Evolutionary conservation across 768 basidiomycete genomes (phyloP).

Genomic region (Sarcomyxa edulis): DNA sequence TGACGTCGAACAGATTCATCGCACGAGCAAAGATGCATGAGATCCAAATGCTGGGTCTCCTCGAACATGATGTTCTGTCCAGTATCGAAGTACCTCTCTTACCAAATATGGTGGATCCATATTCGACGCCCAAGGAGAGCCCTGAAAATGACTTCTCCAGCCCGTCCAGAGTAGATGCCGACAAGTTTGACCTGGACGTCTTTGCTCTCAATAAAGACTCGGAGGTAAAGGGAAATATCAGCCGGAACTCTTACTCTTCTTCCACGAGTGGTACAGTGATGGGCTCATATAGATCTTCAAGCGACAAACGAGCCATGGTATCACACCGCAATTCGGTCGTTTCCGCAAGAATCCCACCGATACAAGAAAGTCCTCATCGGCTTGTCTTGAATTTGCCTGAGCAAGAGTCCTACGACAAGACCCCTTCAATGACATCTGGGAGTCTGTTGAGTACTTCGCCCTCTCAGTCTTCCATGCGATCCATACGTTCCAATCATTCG

Average conservation of each 20-base stretch:
- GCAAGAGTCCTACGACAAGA: constrained; percentile 24
- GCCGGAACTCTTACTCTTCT: constrained; percentile 36
- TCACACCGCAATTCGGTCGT: constrained; percentile 47
- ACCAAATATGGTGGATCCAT: constrained; percentile 34
- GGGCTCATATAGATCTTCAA: constrained; percentile 27
- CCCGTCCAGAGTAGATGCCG: constrained; percentile 52
- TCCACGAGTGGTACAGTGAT: constrained; percentile 30
- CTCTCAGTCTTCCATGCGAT: constrained; percentile 63
- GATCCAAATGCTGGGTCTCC: constrained; percentile 88
- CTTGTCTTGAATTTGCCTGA: constrained; percentile 47
- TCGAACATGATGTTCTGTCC: constrained; percentile 88
- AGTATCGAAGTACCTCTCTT: constrained; percentile 85
- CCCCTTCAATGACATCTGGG: constrained; percentile 17
- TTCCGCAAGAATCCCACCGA: constrained; percentile 48
- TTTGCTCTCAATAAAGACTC: constrained; percentile 53
- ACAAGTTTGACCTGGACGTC: constrained; percentile 68
- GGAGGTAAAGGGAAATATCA: constrained; percentile 19
- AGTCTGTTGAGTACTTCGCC: constrained; percentile 49
- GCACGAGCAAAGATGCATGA: constrained; percentile 97
- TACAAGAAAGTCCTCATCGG: constrained; percentile 65
- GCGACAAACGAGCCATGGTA: constrained; percentile 31
- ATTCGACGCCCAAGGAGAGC: constrained; percentile 26
- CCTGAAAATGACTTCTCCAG: constrained; percentile 24
- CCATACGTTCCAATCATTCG: constrained; percentile 45
- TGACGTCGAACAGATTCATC: constrained; percentile 58